Conservation (phyloP, 2,329 filamentous ascomycete species). For the Shiraia bambusicola region DNA sequence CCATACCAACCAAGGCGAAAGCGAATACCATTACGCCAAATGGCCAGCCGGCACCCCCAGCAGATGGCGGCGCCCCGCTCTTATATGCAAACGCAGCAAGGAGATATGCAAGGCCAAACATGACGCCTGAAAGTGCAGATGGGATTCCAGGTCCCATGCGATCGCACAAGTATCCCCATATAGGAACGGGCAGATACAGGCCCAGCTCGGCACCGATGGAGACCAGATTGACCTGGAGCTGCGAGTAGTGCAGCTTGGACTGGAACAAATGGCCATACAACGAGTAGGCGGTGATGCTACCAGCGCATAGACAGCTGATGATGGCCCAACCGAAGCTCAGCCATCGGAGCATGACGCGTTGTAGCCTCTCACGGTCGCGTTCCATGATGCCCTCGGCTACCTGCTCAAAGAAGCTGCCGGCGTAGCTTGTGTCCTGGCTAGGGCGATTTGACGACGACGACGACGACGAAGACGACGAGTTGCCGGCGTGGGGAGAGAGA, state of each 20-base stretch:
- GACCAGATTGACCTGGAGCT: constrained; percentile 88
- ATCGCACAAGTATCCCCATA: constrained; percentile 91
- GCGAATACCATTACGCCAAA: constrained; percentile 82
- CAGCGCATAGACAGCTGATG: constrained; percentile 73
- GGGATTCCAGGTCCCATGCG: constrained; percentile 78
- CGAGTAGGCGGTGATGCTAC: constrained; percentile 90
- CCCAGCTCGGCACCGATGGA: constrained; percentile 84
- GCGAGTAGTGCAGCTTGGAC: constrained; percentile 79
- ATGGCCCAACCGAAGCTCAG: constrained; percentile 62
- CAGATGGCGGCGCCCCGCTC: constrained; percentile 56
- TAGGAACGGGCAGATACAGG: constrained; percentile 87
- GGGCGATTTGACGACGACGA: constrained; percentile 18
- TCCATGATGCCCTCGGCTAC: constrained; percentile 62
- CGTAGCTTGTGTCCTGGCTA: constrained; percentile 50
- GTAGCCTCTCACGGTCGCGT: constrained; percentile 57
- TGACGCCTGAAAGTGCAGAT: constrained; percentile 67
- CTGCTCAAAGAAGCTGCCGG: constrained; percentile 59
- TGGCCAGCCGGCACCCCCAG: constrained; percentile 62
- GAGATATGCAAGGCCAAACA: constrained; percentile 81
- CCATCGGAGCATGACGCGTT: constrained; percentile 55
- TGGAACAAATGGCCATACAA: constrained; percentile 92
- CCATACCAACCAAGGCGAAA: constrained; percentile 80
- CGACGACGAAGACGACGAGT: constrained; percentile 33
- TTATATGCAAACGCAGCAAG: constrained; percentile 78
- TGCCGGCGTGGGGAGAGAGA: constrained; percentile 39